A percentile compares a stretch with the other conserved stretches of the same genome.
phyloP scores from a whole-genome alignment of 2,329 filamentous ascomycete species.

The Aspergillus hortae region DNA sequence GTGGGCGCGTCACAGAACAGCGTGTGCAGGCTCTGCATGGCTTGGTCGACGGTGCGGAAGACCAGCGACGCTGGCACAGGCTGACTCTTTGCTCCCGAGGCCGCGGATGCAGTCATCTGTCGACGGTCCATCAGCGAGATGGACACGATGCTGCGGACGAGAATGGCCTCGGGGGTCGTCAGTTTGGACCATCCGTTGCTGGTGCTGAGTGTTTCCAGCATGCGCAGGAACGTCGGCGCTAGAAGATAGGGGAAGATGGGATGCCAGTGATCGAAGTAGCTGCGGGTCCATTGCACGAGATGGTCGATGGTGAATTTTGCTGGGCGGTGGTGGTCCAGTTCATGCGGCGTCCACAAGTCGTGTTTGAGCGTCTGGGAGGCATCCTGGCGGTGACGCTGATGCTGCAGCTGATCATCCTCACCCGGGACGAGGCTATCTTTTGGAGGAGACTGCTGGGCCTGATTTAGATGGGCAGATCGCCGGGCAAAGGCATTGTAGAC shows the following conservation, averaged over 20 bases:
- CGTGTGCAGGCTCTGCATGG: conserved; percentile 48
- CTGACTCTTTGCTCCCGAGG: conserved; percentile 9
- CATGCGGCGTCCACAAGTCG: conserved; percentile 30
- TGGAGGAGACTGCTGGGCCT: conserved; percentile 26
- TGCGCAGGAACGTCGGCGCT: conserved; percentile 49
- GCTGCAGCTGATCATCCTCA: conserved; percentile 50
- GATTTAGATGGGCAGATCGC: conserved; percentile 26
- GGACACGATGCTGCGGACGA: conserved; percentile 50
- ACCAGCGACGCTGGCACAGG: conserved; percentile 43
- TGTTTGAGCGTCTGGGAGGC: neutral
- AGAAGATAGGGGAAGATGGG: conserved; percentile 56
- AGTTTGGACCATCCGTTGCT: conserved; percentile 25
- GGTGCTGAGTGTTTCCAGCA: conserved; percentile 46
- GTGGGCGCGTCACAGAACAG: conserved; percentile 48
- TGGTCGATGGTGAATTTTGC: conserved; percentile 44
- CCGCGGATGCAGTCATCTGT: conserved; percentile 29
- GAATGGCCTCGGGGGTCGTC: conserved; percentile 37
- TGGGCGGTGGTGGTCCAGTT: conserved; percentile 30
- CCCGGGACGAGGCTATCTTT: conserved; percentile 49
- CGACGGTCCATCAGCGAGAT: conserved; percentile 54
- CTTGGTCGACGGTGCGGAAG: conserved; percentile 49
- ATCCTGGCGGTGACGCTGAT: conserved; percentile 16
- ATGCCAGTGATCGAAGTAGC: conserved; percentile 59
- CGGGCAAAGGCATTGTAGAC: conserved; percentile 51
- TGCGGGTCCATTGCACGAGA: conserved; percentile 49